A percentile compares a stretch with the other conserved stretches of the same genome.
Conservation (phyloP, 768 basidiomycete species). For the Mrakia frigida region DNA sequence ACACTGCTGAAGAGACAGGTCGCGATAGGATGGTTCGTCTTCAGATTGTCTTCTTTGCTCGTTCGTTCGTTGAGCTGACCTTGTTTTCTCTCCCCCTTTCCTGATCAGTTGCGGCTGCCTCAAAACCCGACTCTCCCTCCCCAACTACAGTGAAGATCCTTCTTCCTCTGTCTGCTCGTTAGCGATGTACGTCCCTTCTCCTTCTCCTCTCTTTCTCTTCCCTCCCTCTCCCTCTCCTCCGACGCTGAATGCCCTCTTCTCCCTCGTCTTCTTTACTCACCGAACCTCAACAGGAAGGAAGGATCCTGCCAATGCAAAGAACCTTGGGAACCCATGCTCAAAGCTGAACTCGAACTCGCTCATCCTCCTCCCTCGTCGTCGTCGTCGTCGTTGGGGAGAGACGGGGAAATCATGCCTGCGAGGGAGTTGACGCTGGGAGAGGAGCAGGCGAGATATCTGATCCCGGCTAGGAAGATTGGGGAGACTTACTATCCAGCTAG, state of each 20-base stretch:
- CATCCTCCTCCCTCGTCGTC: background rate
- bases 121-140: background rate
- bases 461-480: background rate
- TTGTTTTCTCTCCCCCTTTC: background rate
- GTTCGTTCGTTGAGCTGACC: background rate
- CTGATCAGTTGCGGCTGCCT: constrained; percentile 1
- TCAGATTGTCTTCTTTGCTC: background rate
- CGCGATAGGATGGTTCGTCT: background rate
- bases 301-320: background rate
- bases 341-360: background rate
- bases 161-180: background rate
- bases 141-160: background rate
- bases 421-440: background rate
- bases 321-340: background rate
- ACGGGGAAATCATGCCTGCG: background rate
- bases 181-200: background rate
- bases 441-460: background rate
- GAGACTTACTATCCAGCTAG: background rate
- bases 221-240: background rate
- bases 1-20: background rate
- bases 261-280: background rate
- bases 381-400: background rate
- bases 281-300: background rate
- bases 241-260: background rate
- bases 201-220: background rate